phyloP scores from a whole-genome alignment of 768 basidiomycete genomes.

The Cystobasidiopsis lactophilus region DNA sequence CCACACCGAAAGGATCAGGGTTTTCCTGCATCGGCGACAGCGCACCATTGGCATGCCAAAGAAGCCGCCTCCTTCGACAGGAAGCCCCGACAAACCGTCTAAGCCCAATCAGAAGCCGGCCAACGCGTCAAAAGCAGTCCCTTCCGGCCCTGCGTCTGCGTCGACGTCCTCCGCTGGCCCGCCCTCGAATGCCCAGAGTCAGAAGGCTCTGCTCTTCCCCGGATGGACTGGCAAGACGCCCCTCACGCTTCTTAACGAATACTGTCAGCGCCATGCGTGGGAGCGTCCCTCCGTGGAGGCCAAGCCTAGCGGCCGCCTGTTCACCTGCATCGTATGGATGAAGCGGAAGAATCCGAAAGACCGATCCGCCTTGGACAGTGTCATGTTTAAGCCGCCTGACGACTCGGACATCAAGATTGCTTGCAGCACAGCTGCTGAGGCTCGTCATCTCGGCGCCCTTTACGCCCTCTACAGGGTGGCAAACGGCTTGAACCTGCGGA shows the following conservation, averaged over 20 bases:
- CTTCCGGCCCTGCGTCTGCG: no score
- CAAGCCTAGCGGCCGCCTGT: constrained; percentile 32
- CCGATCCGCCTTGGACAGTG: constrained; percentile 34
- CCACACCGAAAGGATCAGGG: no score
- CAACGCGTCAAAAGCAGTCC: no score
- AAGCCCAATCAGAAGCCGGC: no score
- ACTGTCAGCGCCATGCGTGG: constrained; percentile 80
- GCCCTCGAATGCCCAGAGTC: no score
- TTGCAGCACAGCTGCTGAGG: constrained; percentile 48
- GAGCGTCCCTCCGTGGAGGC: constrained; percentile 61
- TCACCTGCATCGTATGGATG: constrained; percentile 46
- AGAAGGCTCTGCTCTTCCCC: neutral
- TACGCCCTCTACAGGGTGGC: constrained; percentile 18
- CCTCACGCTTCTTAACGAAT: constrained; percentile 53
- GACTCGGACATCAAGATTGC: constrained; percentile 28
- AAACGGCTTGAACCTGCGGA: constrained; percentile 30
- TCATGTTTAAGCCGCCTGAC: constrained; percentile 52
- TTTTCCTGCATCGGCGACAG: no score
- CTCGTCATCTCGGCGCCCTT: constrained; percentile 70
- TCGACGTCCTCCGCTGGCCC: no score
- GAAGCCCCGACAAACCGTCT: no score
- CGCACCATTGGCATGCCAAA: no score
- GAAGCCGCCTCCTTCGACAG: no score
- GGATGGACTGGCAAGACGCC: constrained; percentile 39
- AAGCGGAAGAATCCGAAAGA: constrained; percentile 42